A percentile compares a stretch with the other conserved stretches of the same genome.
Evolutionary conservation across 2,329 filamentous ascomycete species (phyloP).

Genomic region (Beauveria pseudobassiana): DNA sequence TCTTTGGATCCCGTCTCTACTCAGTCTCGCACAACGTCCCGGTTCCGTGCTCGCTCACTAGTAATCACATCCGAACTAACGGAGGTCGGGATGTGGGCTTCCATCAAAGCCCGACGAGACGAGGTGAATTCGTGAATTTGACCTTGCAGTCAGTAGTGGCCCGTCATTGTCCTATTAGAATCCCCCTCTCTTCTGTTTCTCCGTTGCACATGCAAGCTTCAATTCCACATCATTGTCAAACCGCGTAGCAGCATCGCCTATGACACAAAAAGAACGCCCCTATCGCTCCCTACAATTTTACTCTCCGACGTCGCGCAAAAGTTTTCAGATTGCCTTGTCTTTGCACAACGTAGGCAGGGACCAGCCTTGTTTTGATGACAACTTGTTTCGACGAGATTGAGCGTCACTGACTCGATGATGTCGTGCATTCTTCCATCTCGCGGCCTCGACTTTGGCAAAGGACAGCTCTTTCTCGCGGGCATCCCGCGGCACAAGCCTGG

Average conservation of each 20-base stretch:
- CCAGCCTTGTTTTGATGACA: neutral
- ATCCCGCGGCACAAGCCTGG: neutral
- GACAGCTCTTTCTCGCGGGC: neutral
- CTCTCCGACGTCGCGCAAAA: constrained; percentile 2
- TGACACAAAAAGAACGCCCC: neutral
- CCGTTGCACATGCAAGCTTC: neutral
- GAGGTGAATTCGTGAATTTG: neutral
- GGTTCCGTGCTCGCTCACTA: neutral
- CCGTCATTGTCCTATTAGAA: neutral
- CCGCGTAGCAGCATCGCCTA: neutral
- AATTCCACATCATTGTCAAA: neutral
- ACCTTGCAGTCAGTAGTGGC: neutral
- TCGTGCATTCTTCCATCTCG: neutral
- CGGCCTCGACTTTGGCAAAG: neutral
- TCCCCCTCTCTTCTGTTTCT: neutral
- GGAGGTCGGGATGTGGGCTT: neutral
- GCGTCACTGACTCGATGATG: neutral
- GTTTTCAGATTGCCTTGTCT: neutral
- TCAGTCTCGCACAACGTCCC: neutral
- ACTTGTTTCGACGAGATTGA: neutral
- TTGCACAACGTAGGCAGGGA: neutral
- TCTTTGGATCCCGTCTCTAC: neutral
- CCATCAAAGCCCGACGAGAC: neutral
- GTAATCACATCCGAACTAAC: neutral
- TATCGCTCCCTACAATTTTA: constrained; percentile 1